Base-by-base conservation (phyloP, 108 stramenopile species). In the Cyclotella cryptica region DNA sequence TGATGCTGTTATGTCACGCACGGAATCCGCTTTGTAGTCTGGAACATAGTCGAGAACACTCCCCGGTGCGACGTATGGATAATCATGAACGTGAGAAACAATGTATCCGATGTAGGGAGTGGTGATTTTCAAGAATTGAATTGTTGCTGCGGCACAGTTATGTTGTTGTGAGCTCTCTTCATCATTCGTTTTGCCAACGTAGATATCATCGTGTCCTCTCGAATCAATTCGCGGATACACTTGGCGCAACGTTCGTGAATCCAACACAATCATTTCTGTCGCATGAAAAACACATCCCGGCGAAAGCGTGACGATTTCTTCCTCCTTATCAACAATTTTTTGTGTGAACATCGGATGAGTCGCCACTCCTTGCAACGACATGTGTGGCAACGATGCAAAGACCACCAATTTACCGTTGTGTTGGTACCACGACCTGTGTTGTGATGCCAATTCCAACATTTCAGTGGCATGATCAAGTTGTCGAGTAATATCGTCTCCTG, bases 221-320 rank as follows among this genome's bases (percentile, higher is more conserved):
- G 41, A 24, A n/a, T 46, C 22, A 41, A 49, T 3, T 9, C 40
- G 44, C 29, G 68, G 63, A 63, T 57, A 47, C n/a, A 80, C 17
- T 15, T 19, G 76, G n/a, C 66, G 0, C 46, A 90, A 62, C 12
- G 84, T 80, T 11, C 53, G 30, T 13, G 84, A 80, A 69, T 87
- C 80, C 22, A 92, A 58, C 45, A 66, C 49, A 57, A 84, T 26
- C 19, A 84, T 40, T 30, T 84, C 80, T 14, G 57, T 65, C 10
- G 83, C 91, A 58, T 85, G 69, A 19, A 89, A 66, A 9, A 81
- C 88, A 29, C 77, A 55, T 57, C 91, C 91, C 1, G 91, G 91
- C 10, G 84, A 28, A n/a, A 92, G 44, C 39, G 81, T 72, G 27
- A 74, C 77, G 26, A 87, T 60, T 35, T 52, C 59, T 59, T n/a